Conservation (phyloP, 106 monocot genomes). For the Dendrobium chrysotoxum region DNA sequence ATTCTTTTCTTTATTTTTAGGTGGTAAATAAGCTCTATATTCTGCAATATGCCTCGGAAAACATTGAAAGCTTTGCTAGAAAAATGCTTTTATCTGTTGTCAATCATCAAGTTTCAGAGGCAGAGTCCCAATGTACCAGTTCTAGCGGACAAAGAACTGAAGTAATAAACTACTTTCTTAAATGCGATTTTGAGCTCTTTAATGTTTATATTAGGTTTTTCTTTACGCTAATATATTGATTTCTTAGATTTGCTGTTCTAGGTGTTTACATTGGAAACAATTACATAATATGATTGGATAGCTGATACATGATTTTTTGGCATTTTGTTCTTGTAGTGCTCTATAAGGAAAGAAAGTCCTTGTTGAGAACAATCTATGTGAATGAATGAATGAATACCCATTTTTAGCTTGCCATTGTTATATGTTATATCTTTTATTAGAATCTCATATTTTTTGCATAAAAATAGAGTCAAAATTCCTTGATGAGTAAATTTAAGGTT, state of each 20-base stretch:
- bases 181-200: background rate
- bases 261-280: background rate
- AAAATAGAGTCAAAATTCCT: background rate
- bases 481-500: background rate
- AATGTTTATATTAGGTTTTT: background rate
- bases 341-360: background rate
- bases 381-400: background rate
- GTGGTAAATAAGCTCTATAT: conserved; percentile 85
- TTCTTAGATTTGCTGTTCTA: background rate
- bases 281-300: background rate
- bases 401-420: background rate
- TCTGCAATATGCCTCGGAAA: conserved; percentile 64
- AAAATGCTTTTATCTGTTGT: conserved; percentile 56
- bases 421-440: background rate
- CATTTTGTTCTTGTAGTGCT: background rate
- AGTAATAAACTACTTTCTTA: conserved; percentile 30
- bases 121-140: conserved; percentile 13
- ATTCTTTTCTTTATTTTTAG: conserved; percentile 28
- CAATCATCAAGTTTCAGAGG: conserved; percentile 43
- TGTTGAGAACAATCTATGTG: background rate
- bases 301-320: background rate
- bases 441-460: background rate
- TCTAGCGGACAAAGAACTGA: conserved; percentile 38
- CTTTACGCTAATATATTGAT: background rate
- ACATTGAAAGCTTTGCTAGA: conserved; percentile 80